Base-by-base conservation (phyloP, 768 basidiomycete genomes). In the Mycena rebaudengoi region DNA sequence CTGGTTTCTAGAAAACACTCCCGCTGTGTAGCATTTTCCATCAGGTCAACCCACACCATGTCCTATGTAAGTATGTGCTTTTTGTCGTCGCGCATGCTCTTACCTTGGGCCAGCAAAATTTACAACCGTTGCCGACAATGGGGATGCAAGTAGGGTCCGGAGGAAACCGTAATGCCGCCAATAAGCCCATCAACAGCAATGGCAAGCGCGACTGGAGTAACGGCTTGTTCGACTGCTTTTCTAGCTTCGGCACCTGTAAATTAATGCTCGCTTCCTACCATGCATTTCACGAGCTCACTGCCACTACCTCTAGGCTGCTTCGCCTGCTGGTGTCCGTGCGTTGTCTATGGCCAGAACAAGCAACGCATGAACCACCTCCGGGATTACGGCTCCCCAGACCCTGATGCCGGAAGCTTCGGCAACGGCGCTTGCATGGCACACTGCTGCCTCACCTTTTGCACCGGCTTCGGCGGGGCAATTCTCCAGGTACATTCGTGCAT, bases 301-400 rank as follows among this genome's bases (percentile, higher is more conserved):
- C 16, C 13, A 8, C 6, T 21, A 5, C 29, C 51, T 25, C 14
- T 23, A 79, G 77, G 68, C 60, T 60, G 70, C 28, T 53, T 71
- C 33, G 68, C 81, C 1, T 76, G 71, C 52, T 81, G 69, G 66
- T 79, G 71, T 64, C 80, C 82, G 13, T 83, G 80, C 64, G 66
- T 80, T 25, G 68, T 76, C 10, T 79, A 80, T 54, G 76, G 74
- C n/a, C 66, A 77, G 63, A 78, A 78, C 70, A 79, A 73, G 48
- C 67, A 74, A 41, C 77, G 81, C n/a, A 41, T 75, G 23, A 66
- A 72, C 6, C 74, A 81, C 52, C 76, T 82, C 39, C 40, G 74
- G 13, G 48, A 58, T 14, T 60, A 72, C 4, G 77, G 76, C 13
- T 55, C 66, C 3, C 74, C 79, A 11, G 77, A 81, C 63, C 81